Evolutionary conservation across 2,329 filamentous ascomycete genomes (phyloP).

Genomic region (Beauveria sp.): DNA sequence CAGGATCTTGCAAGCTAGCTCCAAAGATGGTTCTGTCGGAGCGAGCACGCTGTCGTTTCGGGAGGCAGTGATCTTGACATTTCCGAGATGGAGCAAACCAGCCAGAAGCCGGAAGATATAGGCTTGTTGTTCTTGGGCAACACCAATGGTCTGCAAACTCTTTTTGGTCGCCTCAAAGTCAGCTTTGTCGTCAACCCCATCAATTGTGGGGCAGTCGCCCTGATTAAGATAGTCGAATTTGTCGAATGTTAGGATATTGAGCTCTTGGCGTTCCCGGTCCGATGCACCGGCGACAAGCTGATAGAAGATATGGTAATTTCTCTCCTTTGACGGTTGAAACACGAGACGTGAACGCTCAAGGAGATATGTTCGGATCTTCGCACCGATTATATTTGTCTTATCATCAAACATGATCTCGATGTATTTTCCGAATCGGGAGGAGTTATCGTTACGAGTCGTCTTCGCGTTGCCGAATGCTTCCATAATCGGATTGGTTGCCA

Average conservation of each 20-base stretch:
- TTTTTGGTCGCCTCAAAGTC: constrained; percentile 86
- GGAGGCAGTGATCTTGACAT: constrained; percentile 90
- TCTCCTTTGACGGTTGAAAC: constrained; percentile 93
- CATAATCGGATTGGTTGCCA: constrained; percentile 99
- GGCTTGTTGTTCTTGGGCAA: constrained; percentile 63
- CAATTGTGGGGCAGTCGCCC: constrained; percentile 81
- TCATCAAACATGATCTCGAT: constrained; percentile 99
- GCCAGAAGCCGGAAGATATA: constrained; percentile 88
- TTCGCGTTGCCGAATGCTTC: constrained; percentile 99
- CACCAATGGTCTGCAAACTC: constrained; percentile 82
- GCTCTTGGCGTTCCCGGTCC: constrained; percentile 70
- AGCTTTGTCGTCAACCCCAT: constrained; percentile 90
- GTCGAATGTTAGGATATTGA: constrained; percentile 73
- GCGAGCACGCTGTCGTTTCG: constrained; percentile 80
- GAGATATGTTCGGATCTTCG: constrained; percentile 93
- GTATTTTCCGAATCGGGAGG: constrained; percentile 97
- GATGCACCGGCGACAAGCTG: constrained; percentile 91
- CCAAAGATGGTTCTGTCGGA: constrained; percentile 71
- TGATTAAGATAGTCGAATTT: constrained; percentile 96
- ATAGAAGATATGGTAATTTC: constrained; percentile 99
- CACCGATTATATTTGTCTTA: constrained; percentile 91
- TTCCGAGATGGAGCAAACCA: constrained; percentile 87
- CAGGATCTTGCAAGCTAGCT: constrained; percentile 74
- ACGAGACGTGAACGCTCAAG: constrained; percentile 92
- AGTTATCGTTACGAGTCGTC: constrained; percentile 99